Base-by-base conservation (phyloP, 805 yeast species). In the Saccharomycopsis sp. region DNA sequence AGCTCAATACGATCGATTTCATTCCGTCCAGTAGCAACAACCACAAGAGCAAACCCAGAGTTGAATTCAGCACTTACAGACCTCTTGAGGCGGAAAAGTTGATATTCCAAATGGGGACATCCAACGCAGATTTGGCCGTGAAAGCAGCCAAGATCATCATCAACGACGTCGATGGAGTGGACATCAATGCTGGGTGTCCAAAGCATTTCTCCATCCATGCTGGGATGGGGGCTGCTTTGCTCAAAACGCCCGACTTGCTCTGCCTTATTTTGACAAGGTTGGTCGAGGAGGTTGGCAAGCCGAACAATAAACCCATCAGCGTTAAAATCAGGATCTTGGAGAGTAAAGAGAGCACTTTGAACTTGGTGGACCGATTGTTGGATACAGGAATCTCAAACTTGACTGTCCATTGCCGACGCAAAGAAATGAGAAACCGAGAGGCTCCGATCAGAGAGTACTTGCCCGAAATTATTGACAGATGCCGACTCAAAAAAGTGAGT, bases 221-320 rank as follows among this genome's bases (percentile, higher is more conserved):
- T 0, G 98, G 98, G 1, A 92, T 92, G 97, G 98, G 98, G 4
- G 95, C 97, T 2, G 96, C 95, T 1, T 64, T 92, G 34, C 64
- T 92, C 41, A 65, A 69, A 23, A 84, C 88, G 0, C 96, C 97
- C 0, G 95, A 84, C 34, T 62, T 73, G 29, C 65, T 92, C 13
- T 81, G 80, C 49, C 68, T 69, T 12, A 92, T 92, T 22, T 61
- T 92, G 46, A 59, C 60, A 3, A 69, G 71, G 5, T 62, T 92
- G 36, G 96, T 92, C 2, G 69, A 69, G 18, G 67, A 86, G 48
- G 88, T 92, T 1, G 98, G 98, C 4, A 66, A 60, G 41, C 94
- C 94, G 4, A 58, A 71, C 52, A 61, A 67, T 15, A 84, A 86
- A 51, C 86, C 95, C 19, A 86, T 92, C 40, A 81, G 94, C 53